Evolutionary conservation across 2,329 filamentous ascomycete species (phyloP), one percentile per base, ranked within the genome.

Genomic region (Cordyceps cateniannulata): DNA sequence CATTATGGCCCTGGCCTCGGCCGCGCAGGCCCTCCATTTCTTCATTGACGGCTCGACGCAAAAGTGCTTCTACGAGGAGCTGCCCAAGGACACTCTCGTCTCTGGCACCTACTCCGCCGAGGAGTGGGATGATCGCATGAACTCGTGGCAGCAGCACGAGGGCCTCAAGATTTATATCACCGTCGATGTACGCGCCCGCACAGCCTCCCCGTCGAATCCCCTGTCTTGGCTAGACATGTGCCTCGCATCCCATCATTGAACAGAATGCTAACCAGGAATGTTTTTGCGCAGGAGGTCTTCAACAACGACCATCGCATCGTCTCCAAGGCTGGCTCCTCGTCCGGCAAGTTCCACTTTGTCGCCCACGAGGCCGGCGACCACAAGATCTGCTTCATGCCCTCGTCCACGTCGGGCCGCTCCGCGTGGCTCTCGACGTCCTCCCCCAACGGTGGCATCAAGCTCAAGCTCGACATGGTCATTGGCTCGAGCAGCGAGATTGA

Each of bases 61-160:
- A 67, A 97, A 96, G 79, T 99, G 95, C 79, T 99, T 99, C 85
- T 96, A 90, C 78, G 95, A 99, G 79, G 93, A 98, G 76, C 84
- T 99, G 62, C 93, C 95, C 66, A 97, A 98, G 81, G 93, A 96
- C 75, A 98, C 95, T 16, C 80, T 99, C 62, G 93, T 99, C 60
- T 93, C 97, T 62, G 95, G 95, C 67, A 88, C 95, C 77, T 99
- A 93, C 81, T 85, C 83, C 60, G 91, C 91, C 55, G 88, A 95
- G 76, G 89, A 96, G 74, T 95, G 85, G 79, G 87, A 95, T 75
- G 84, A 90, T 62, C 78, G 86, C 66, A 77, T 80, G 61, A 83
- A 85, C 66, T 73, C 78, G 56, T 98, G 91, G 85, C 76, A 81
- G 58, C 81, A 88, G 71, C 90, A 95, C 73, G 81, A 86, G 65